These are phyloP conservation scores for Fusarium concolor DNA, from an alignment of 2,329 filamentous ascomycete genomes.

Conservation along the genomic window DNA sequence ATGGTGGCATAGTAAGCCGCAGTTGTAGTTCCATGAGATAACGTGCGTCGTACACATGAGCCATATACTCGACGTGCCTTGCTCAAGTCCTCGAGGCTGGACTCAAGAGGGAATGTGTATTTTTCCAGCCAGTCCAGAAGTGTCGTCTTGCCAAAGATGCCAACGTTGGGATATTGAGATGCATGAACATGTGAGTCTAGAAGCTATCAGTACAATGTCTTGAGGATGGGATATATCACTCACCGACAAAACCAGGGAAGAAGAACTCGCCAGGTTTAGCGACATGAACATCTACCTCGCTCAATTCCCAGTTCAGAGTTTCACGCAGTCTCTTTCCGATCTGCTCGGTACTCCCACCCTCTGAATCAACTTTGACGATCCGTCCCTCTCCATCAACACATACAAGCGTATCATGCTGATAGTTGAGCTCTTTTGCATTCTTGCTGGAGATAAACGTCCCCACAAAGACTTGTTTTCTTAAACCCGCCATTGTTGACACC, in stretches of 20 bases:
- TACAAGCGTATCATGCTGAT: slow-evolving; percentile 62
- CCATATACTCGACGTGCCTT: slow-evolving; percentile 80
- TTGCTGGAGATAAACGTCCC: slow-evolving; percentile 68
- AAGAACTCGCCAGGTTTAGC: slow-evolving; percentile 73
- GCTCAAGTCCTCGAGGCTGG: slow-evolving; percentile 72
- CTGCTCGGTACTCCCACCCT: slow-evolving; percentile 49
- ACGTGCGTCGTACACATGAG: slow-evolving; percentile 80
- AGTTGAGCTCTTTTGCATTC: slow-evolving; percentile 60
- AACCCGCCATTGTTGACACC: slow-evolving; percentile 22
- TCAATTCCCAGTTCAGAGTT: slow-evolving; percentile 59
- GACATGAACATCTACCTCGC: slow-evolving; percentile 53
- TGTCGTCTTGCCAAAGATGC: slow-evolving; percentile 93
- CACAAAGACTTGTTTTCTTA: slow-evolving; percentile 60
- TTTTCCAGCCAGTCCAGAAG: slow-evolving; percentile 92
- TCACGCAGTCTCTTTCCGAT: slow-evolving; percentile 51
- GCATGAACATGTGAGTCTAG: slow-evolving; percentile 95
- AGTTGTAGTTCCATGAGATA: slow-evolving; percentile 91
- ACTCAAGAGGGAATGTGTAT: slow-evolving; percentile 95
- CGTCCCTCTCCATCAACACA: slow-evolving; percentile 62
- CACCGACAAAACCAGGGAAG: slow-evolving; percentile 86
- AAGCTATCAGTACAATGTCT: slow-evolving; percentile 18
- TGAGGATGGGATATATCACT: slow-evolving; percentile 35
- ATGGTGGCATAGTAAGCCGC: slow-evolving; percentile 95
- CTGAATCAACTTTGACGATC: slow-evolving; percentile 61
- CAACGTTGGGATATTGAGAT: slow-evolving; percentile 92